Conservation (phyloP, 2,329 filamentous ascomycete species). For the Sporothrix inflata region DNA sequence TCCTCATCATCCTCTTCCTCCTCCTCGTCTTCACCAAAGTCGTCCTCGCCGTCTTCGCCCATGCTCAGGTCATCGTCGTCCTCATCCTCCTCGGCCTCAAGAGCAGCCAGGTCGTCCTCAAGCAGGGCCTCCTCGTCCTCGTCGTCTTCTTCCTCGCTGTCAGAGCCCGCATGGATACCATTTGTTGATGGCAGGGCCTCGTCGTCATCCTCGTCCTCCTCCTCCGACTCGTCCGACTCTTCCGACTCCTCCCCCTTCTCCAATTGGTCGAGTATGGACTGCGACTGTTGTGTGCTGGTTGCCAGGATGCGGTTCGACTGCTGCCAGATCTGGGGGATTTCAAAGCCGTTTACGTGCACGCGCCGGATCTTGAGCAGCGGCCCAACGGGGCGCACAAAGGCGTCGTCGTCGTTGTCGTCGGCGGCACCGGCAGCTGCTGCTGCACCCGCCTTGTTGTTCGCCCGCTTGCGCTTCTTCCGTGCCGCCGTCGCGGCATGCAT, state of each 20-base stretch:
- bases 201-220: conserved; percentile 49
- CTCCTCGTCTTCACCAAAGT: conserved; percentile 42
- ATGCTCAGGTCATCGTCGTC: conserved; percentile 45
- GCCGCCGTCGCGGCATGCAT: conserved; percentile 47
- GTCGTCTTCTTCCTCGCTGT: conserved; percentile 41
- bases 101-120: conserved; percentile 40
- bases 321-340: conserved; percentile 89
- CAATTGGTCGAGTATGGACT: conserved; percentile 52
- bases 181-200: conserved; percentile 45
- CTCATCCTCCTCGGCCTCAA: conserved; percentile 42
- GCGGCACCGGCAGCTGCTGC: not conserved
- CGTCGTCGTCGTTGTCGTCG: conserved; percentile 59
- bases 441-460: not conserved
- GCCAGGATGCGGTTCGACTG: conserved; percentile 82
- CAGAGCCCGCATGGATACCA: conserved; percentile 33
- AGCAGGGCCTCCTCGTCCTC: conserved; percentile 43
- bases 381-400: conserved; percentile 71
- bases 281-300: conserved; percentile 55
- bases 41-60: conserved; percentile 42
- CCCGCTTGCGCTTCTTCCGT: conserved; percentile 76
- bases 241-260: conserved; percentile 50
- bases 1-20: conserved; percentile 45
- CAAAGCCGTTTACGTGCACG: conserved; percentile 85
- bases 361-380: conserved; percentile 75
- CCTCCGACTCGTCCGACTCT: too few relatives aligned